A percentile compares a stretch with the other conserved stretches of the same genome.
Evolutionary conservation across 148 eudicot species (phyloP).

Genomic region (Chenopodium formosanum): DNA sequence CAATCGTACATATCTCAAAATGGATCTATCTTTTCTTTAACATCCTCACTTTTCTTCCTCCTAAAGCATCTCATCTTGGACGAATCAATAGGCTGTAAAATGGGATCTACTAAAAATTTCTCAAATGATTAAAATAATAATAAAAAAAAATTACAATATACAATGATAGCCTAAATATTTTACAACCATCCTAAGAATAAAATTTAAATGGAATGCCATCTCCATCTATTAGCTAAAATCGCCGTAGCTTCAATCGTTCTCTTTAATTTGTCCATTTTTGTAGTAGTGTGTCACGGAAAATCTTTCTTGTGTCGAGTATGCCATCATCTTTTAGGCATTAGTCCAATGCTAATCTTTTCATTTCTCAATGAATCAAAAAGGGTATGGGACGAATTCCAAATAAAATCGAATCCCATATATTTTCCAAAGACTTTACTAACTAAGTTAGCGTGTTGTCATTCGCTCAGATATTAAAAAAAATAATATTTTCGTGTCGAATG

Average conservation of each 20-base stretch:
- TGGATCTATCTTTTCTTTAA: constrained; percentile 7
- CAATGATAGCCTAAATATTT: constrained; percentile 23
- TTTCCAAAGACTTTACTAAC: neutral
- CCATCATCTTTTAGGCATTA: neutral
- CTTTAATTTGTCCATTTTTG: neutral
- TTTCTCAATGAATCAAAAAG: neutral
- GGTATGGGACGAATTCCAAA: neutral
- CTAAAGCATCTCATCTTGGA: constrained; percentile 27
- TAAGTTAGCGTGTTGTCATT: neutral
- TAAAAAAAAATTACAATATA: neutral
- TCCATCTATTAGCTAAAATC: constrained; percentile 13
- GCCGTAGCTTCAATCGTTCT: neutral
- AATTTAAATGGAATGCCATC: neutral
- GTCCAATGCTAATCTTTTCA: neutral
- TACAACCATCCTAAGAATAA: constrained; percentile 18
- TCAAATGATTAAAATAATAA: neutral
- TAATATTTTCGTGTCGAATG: neutral
- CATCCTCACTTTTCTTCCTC: constrained; percentile 22
- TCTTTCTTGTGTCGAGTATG: neutral
- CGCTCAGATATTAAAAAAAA: neutral
- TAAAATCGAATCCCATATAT: neutral
- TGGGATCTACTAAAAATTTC: constrained; percentile 11
- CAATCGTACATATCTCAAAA: constrained; percentile 20
- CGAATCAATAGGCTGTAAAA: constrained; percentile 18
- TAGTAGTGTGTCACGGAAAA: neutral